phyloP scores from a whole-genome alignment of 208 protist species.

The Leishmania turanica region DNA sequence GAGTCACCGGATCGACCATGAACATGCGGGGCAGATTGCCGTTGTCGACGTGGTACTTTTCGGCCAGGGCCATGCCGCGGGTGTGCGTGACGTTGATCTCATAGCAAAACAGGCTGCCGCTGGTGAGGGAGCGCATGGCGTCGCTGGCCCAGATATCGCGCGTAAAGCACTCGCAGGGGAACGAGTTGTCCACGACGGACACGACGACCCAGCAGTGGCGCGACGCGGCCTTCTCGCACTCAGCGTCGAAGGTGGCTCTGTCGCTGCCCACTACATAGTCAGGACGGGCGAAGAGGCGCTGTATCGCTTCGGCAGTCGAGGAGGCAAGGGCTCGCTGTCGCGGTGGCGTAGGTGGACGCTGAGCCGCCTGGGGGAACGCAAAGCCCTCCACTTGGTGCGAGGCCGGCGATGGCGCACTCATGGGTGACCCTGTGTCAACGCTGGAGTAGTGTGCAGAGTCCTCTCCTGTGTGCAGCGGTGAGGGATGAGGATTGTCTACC shows the following conservation, averaged over 20 bases:
- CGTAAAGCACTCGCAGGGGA: constrained; percentile 64
- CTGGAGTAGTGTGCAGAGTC: constrained; percentile 20
- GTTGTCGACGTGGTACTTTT: constrained; percentile 45
- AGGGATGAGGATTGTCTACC: constrained; percentile 5
- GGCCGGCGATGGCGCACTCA: constrained; percentile 26
- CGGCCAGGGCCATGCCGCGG: constrained; percentile 38
- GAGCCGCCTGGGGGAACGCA: constrained; percentile 7
- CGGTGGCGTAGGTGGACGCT: constrained; percentile 23
- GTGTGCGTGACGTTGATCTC: constrained; percentile 52
- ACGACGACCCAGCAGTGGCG: constrained; percentile 71
- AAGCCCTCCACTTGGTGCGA: constrained; percentile 20
- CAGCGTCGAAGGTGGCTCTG: constrained; percentile 27
- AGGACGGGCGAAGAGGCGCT: constrained; percentile 45
- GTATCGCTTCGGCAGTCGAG: constrained; percentile 23
- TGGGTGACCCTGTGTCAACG: constrained; percentile 28
- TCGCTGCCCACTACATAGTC: constrained; percentile 48
- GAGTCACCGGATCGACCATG: constrained; percentile 76
- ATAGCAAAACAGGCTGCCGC: constrained; percentile 49
- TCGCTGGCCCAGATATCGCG: constrained; percentile 75
- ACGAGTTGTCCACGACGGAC: constrained; percentile 49
- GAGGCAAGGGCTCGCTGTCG: constrained; percentile 20
- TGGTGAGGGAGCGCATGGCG: constrained; percentile 34
- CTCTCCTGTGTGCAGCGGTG: neutral
- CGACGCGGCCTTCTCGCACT: constrained; percentile 45
- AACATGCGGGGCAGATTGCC: constrained; percentile 49